These are phyloP conservation scores for Phalaenopsis aphrodite DNA, from an alignment of 106 monocot species.

Conservation along the genomic window DNA sequence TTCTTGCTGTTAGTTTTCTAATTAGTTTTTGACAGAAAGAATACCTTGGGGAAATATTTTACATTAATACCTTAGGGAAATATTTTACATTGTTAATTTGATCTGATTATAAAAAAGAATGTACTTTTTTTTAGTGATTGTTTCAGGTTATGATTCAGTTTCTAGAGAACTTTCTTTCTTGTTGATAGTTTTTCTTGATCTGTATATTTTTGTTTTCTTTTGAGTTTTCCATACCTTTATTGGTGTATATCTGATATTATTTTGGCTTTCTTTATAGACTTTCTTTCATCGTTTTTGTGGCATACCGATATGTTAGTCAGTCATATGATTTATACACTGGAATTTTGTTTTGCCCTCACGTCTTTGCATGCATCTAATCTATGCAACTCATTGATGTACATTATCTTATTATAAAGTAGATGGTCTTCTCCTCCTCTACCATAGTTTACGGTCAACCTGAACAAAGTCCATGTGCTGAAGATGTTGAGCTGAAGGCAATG, in stretches of 20 bases:
- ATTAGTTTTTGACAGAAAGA: not conserved
- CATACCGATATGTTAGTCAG: too few relatives aligned
- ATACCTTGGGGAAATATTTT: not conserved
- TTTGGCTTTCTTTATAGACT: not conserved
- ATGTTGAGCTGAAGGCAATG: conserved; percentile 72
- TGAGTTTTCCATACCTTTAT: not conserved
- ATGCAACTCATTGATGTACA: not conserved
- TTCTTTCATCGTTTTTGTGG: too few relatives aligned
- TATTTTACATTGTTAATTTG: not conserved
- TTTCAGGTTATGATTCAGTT: not conserved
- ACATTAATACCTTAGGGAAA: not conserved
- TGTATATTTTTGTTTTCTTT: not conserved
- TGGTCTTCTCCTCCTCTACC: conserved; percentile 88
- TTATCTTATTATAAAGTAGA: conserved; percentile 21
- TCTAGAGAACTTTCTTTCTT: not conserved
- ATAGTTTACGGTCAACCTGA: conserved; percentile 91
- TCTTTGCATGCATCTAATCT: conserved; percentile 5
- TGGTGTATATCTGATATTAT: not conserved
- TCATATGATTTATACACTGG: too few relatives aligned
- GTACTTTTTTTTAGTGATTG: not conserved
- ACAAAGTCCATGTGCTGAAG: conserved; percentile 79
- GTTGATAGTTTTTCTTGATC: not conserved
- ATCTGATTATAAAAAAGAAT: not conserved
- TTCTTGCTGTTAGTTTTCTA: not conserved
- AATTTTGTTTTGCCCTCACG: not conserved